Evolutionary conservation across 257 asterid genomes (phyloP).

Genomic region (Parsonsia alboflavescens): DNA sequence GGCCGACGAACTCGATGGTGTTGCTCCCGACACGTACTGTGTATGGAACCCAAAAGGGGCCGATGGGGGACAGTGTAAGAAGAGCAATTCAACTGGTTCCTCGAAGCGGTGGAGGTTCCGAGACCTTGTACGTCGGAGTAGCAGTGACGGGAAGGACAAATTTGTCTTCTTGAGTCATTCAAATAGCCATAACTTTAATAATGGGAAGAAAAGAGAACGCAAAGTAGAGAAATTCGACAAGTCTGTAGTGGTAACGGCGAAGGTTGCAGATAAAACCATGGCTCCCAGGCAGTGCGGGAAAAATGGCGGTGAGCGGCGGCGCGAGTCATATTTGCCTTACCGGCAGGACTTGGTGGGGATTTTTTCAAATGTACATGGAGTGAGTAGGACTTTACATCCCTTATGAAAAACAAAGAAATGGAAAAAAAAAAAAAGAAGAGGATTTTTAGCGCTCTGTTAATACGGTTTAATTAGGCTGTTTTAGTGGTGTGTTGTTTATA

Average conservation of each 20-base stretch:
- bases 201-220: slow-evolving; percentile 1
- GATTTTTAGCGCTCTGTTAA: not conserved
- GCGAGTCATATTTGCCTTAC: slow-evolving; percentile 63
- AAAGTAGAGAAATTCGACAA: slow-evolving; percentile 7
- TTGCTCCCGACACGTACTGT: slow-evolving; percentile 32
- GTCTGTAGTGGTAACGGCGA: not conserved
- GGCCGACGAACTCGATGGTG: slow-evolving; percentile 35
- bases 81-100: slow-evolving; percentile 29
- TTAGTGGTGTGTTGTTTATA: not conserved
- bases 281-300: slow-evolving; percentile 10
- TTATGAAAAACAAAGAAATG: not conserved
- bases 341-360: slow-evolving; percentile 60
- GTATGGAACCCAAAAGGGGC: slow-evolving; percentile 30
- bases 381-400: slow-evolving; percentile 30
- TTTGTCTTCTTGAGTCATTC: slow-evolving; percentile 21
- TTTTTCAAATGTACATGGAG: slow-evolving; percentile 44
- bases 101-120: slow-evolving; percentile 38
- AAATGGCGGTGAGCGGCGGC: slow-evolving; percentile 18
- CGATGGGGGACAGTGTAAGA: slow-evolving; percentile 19
- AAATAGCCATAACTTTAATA: not conserved
- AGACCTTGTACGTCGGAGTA: slow-evolving; percentile 26
- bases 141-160: slow-evolving; percentile 29
- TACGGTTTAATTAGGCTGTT: not conserved
- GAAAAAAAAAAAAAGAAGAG: not conserved
- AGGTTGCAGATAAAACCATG: not conserved